Evolutionary conservation across 2,329 filamentous ascomycete genomes (phyloP), one percentile per base, ranked within the genome.

Genomic region (Curvularia spicifera): DNA sequence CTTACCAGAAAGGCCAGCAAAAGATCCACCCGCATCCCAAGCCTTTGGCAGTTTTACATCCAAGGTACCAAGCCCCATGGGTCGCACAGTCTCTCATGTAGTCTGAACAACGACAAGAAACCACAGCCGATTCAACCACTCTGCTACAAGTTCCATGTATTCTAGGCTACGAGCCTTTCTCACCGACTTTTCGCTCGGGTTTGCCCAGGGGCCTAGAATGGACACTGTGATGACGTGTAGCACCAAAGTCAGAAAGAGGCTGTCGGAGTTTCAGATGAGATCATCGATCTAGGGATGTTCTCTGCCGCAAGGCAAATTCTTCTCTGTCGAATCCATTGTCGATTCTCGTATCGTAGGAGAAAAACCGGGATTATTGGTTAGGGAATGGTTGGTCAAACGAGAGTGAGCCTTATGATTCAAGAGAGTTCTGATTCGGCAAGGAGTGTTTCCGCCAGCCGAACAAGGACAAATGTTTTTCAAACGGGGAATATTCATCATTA

Each of bases 261-360:
- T 7, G 39, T 82, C 65, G 69, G 74, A 33, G 81, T 83, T 0
- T 82, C 84, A 0, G 85, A 85, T 31, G 86, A 87, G 76, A 83
- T 88, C 53, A 70, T 87, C 6, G 86, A 88, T n/a, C 12, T 35
- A 35, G 33, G 65, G 80, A 84, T 0, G 69, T 74, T 0, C 29
- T 31, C 9, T 31, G 12, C 10, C 10, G 29, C 29, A 31, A 31
- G 12, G 26, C 26, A 28, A 28, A 8, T 8, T 28, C 26, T 28
- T 28, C 26, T 2, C 26, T 28, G 5, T 28, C 9, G 9, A 4
- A 10, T 31, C 13, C 29, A 85, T 80, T 1, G 88, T 88, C 73
- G 81, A 82, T 0, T 85, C 84, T 0, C 77, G 26, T 28, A 28
- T 8, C 26, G 26, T 6, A 28, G 6, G 26, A 28, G 26, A 28